A percentile compares a stretch with the other conserved stretches of the same genome.
These are phyloP conservation scores for Xylaria sp. DNA, from an alignment of 2,329 filamentous ascomycete genomes.

Conservation along the genomic window DNA sequence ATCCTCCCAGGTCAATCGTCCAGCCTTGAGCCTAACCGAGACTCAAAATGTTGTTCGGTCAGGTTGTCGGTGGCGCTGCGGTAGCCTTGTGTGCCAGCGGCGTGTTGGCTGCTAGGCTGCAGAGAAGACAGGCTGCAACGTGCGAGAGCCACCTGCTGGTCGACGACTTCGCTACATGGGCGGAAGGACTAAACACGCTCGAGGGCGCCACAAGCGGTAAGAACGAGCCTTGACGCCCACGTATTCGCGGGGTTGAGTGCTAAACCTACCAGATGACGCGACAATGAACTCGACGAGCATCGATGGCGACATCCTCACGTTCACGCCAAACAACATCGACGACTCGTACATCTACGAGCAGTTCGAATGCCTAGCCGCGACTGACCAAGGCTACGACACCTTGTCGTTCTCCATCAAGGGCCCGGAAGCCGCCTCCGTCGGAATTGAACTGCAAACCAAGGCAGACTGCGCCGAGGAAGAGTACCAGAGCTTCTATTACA, in stretches of 20 bases:
- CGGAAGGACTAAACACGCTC: constrained; percentile 26
- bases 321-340: constrained; percentile 29
- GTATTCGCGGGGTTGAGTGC: neutral
- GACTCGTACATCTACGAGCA: constrained; percentile 36
- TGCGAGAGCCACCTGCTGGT: constrained; percentile 38
- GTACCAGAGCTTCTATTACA: constrained; percentile 46
- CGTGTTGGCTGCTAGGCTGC: constrained; percentile 20
- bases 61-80: constrained; percentile 25
- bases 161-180: constrained; percentile 40
- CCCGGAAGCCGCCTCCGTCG: constrained; percentile 35
- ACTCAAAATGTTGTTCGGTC: constrained; percentile 29
- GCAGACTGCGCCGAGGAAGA: constrained; percentile 22
- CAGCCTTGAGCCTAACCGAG: constrained; percentile 17
- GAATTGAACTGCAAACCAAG: constrained; percentile 35
- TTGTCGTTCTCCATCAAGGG: constrained; percentile 36
- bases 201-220: constrained; percentile 34
- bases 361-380: constrained; percentile 30
- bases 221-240: neutral
- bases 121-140: constrained; percentile 21
- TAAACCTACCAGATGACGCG: constrained; percentile 30
- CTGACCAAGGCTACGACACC: constrained; percentile 26
- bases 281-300: constrained; percentile 31
- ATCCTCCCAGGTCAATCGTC: constrained; percentile 20
- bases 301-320: constrained; percentile 30
- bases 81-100: constrained; percentile 29